These are phyloP conservation scores for Gossypium gossypioides DNA, from an alignment of 441 rosid genomes.

Conservation along the genomic window DNA sequence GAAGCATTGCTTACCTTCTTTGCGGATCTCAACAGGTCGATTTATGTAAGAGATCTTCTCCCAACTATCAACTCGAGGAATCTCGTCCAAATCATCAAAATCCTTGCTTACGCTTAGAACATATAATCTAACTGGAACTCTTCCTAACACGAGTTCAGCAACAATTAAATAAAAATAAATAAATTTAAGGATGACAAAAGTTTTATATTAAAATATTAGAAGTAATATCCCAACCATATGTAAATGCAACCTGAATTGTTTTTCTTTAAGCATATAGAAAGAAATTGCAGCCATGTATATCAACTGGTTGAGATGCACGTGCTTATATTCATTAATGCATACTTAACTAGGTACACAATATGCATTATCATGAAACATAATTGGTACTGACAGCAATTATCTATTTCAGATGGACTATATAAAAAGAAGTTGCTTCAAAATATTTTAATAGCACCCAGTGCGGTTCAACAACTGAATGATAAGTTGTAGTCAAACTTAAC, in stretches of 20 bases:
- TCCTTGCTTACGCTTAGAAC: constrained; percentile 43
- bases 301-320: neutral
- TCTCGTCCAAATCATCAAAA: constrained; percentile 62
- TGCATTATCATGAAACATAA: neutral
- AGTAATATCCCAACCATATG: neutral
- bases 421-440: neutral
- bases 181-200: neutral
- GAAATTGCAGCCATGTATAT: neutral
- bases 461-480: neutral
- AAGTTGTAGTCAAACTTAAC: neutral
- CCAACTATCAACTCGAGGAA: constrained; percentile 60
- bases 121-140: constrained; percentile 78
- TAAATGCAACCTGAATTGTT: neutral
- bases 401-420: neutral
- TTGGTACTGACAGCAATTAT: neutral
- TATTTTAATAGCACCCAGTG: neutral
- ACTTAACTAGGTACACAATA: neutral
- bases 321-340: neutral
- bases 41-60: constrained; percentile 70
- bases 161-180: neutral
- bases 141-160: constrained; percentile 34
- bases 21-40: constrained; percentile 57
- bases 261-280: neutral
- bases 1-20: constrained; percentile 41
- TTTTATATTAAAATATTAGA: neutral